Evolutionary conservation across 345 rosid genomes (phyloP), one percentile per base, ranked within the genome.

Genomic region (Gossypioides kirkii): DNA sequence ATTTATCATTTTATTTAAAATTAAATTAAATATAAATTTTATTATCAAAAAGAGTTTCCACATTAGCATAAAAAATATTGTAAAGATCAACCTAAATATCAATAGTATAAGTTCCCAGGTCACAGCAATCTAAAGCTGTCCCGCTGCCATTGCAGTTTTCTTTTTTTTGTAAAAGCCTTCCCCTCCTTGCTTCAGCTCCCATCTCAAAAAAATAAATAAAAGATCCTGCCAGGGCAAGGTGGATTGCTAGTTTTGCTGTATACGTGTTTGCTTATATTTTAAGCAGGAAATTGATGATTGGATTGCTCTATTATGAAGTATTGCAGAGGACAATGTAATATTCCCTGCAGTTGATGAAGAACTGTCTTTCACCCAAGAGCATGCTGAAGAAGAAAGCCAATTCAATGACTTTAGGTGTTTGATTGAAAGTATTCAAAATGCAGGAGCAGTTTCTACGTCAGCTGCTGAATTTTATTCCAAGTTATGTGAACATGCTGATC

Each of bases 271-370:
- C 42, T 32, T 55, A 70, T 38, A 49, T 26, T 26, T 60, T 36
- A 26, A 46, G 23, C 13, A 5, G 32, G 25, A 59, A n/a, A 32
- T 43, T 52, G 45, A 49, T 28, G 16, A 17, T 53, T 32, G 61
- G 76, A 4, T 64, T 43, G 25, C 65, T 71, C 53, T 16, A 4
- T 54, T 65, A 47, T 77, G 67, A 88, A 93, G 98, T 76, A 80
- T 93, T 80, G 98, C 95, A n/a, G 95, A 93, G 83, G 98, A 89
- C 77, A 86, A 88, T 73, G 87, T 93, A 79, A 91, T 91, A 81
- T 93, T 93, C 82, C 98, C 98, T 67, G 95, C 97, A 18, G 86
- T 93, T 75, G 94, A 86, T 78, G 90, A 82, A 54, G 88, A 89
- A 79, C 80, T 89, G 23, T 91, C 95, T 63, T 93, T 91, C 77